Evolutionary conservation across 2,329 filamentous ascomycete species (phyloP), one percentile per base, ranked within the genome.

Genomic region (Calonectria multiphialidica): DNA sequence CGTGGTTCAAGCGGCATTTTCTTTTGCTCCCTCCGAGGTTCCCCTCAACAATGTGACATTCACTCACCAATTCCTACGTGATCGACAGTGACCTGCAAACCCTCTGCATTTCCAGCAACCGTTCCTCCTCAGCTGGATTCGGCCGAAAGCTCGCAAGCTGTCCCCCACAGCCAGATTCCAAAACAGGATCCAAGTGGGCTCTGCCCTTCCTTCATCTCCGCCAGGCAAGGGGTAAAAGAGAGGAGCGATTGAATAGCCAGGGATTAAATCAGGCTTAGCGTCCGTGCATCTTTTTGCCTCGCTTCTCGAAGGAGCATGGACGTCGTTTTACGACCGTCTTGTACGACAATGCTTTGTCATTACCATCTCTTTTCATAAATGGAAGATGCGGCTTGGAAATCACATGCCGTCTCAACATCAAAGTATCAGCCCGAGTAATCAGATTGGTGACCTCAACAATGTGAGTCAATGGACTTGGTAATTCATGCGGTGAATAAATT

Each of bases 161-260:
- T 30, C 50, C 50, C 42, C 61, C 33, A 23, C 61, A 37, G 50
- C 23, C 35, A 23, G 53, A 61, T 45, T n/a, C 61, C 42, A 59
- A 65, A 66, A 37, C 49, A 28, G 25, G 37, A 30, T 66, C 50
- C 30, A 61, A 59, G 68, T 70, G 61, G 68, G 21, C 21, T 59
- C 44, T 12, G 33, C 25, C n/a, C 50, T 70, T 68, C 68, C 68
- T 70, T 70, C 61, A 70, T 70, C 61, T 70, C 68, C 50, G 4
- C 23, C 7, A 47, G 35, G 67, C 21, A 64, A 37, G 67, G 59
- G 49, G 42, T 30, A 7, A 16, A 30, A 45, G 44, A 57, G 33
- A 28, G 23, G 44, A 50, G 37, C 50, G 50, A 50, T 33, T 30
- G 30, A 23, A 35, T 13, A 28, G 15, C 35, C 33, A 44, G 66